Conservation (phyloP, 225 moss, liverwort and hornwort genomes). For the Rhytidiadelphus loreus region DNA sequence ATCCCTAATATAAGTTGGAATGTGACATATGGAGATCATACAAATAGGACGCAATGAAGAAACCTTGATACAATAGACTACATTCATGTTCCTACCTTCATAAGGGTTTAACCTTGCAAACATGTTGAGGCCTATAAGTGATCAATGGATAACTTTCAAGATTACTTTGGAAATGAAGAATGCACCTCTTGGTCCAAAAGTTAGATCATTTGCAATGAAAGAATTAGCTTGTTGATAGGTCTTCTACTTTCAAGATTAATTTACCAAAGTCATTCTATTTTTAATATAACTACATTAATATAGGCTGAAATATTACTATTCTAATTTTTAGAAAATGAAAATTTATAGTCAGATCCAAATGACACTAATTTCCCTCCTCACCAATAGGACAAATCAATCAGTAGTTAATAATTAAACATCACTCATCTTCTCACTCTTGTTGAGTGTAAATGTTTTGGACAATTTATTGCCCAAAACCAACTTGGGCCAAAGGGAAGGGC, state of each 20-base stretch:
- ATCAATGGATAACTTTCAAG: not conserved
- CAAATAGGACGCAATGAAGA: too few species aligned
- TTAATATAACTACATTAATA: not conserved
- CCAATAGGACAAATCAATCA: not conserved
- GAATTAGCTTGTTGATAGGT: not conserved
- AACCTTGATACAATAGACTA: too few species aligned
- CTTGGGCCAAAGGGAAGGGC: accelerated
- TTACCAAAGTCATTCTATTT: not conserved
- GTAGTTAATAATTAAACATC: not conserved
- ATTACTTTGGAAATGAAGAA: not conserved
- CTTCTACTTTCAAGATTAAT: not conserved
- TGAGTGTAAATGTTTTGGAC: accelerated
- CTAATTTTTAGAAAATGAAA: not conserved
- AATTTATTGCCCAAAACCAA: accelerated
- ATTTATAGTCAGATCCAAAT: not conserved
- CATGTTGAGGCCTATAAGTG: accelerated
- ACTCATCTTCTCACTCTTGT: not conserved
- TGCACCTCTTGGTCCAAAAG: not conserved
- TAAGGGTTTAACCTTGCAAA: accelerated
- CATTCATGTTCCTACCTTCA: too few species aligned
- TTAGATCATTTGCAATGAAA: not conserved
- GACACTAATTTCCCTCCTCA: accelerated
- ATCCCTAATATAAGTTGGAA: too few species aligned
- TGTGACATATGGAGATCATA: too few species aligned
- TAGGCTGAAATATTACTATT: not conserved